These are phyloP conservation scores for Pyrus communis DNA, from an alignment of 306 rosid genomes.

Conservation along the genomic window DNA sequence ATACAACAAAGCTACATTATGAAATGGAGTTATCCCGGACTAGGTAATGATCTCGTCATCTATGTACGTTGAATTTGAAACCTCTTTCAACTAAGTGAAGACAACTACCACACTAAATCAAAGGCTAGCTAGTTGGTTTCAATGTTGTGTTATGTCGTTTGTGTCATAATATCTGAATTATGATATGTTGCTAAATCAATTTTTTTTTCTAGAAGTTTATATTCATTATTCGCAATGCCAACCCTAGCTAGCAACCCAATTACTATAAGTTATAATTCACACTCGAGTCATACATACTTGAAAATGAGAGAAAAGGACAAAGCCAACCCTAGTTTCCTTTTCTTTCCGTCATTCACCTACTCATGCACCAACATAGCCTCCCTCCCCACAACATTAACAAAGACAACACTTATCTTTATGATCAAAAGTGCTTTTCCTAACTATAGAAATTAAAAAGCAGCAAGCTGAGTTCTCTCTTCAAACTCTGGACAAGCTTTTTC, in stretches of 20 bases:
- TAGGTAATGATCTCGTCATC: neutral
- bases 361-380: conserved; percentile 20
- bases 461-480: conserved; percentile 4
- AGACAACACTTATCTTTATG: neutral
- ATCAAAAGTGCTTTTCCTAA: conserved; percentile 8
- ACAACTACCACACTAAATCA: neutral
- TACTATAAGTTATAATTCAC: neutral
- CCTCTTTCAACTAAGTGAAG: neutral
- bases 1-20: neutral
- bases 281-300: conserved; percentile 14
- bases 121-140: neutral
- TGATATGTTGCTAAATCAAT: neutral
- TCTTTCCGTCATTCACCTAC: conserved; percentile 49
- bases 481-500: conserved; percentile 11
- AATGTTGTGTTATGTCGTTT: neutral
- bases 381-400: conserved; percentile 8
- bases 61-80: neutral
- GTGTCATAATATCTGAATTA: neutral
- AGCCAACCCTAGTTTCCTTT: conserved; percentile 6
- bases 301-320: conserved; percentile 18
- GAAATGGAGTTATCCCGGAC: neutral
- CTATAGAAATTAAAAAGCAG: neutral
- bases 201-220: neutral
- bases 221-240: neutral
- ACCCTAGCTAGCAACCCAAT: conserved; percentile 1